Percentiles rank a stretch among this genome's conserved stretches.
Evolutionary conservation across 1,139 yeast species (phyloP).

Genomic region (Yamadazyma mexicana): DNA sequence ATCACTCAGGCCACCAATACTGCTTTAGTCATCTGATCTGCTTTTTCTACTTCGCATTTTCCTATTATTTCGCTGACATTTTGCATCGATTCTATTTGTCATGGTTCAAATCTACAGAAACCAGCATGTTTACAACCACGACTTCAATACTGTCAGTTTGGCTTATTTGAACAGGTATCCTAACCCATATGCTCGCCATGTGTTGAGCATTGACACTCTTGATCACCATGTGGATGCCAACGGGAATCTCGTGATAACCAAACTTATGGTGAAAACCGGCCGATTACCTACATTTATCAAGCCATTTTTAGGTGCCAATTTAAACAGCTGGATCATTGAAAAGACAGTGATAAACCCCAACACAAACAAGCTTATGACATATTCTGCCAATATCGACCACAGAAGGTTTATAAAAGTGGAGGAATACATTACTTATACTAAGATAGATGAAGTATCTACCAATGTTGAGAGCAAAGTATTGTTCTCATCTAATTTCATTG

Average conservation of each 20-base stretch:
- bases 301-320: slow-evolving; percentile 71
- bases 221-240: slow-evolving; percentile 55
- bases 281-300: slow-evolving; percentile 77
- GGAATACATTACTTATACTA: slow-evolving; percentile 59
- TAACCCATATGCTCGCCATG: slow-evolving; percentile 90
- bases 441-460: slow-evolving; percentile 29
- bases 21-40: no score
- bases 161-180: slow-evolving; percentile 88
- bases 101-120: slow-evolving; percentile 72
- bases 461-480: slow-evolving; percentile 55
- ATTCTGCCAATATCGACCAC: slow-evolving; percentile 86
- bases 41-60: neutral
- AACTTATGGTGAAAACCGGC: slow-evolving; percentile 78
- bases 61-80: slow-evolving; percentile 1
- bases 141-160: slow-evolving; percentile 70
- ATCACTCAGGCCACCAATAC: neutral
- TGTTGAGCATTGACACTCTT: slow-evolving; percentile 78
- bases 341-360: slow-evolving; percentile 72
- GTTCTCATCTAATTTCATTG: slow-evolving; percentile 70
- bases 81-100: neutral
- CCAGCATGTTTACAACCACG: slow-evolving; percentile 56
- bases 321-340: slow-evolving; percentile 85
- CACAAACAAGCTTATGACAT: slow-evolving; percentile 57
- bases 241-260: slow-evolving; percentile 71
- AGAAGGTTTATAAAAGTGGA: slow-evolving; percentile 76